phyloP scores from a whole-genome alignment of 31 red algal genomes.

The Endocladia muricata region DNA sequence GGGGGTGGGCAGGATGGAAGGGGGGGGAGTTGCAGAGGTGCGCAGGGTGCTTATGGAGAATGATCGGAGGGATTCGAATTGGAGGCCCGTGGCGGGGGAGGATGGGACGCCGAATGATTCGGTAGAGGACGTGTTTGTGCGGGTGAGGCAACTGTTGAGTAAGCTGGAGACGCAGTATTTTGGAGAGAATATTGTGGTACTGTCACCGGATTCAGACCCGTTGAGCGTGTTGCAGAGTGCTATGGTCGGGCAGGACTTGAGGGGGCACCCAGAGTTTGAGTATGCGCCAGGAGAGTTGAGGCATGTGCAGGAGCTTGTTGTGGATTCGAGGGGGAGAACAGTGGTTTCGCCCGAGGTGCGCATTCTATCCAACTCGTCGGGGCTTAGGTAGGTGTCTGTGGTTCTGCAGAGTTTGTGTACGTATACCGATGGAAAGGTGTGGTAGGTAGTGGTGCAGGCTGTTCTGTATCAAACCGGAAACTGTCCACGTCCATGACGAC shows the following conservation, averaged over 20 bases:
- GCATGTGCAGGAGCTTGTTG: conserved; percentile 45
- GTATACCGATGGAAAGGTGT: neutral
- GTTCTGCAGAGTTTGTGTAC: conserved; percentile 2
- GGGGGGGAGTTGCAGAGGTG: conserved; percentile 25
- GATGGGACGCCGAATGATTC: conserved; percentile 94
- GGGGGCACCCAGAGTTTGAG: conserved; percentile 23
- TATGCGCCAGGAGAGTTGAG: conserved; percentile 75
- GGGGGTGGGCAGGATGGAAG: conserved; percentile 75
- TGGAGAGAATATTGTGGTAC: conserved; percentile 68
- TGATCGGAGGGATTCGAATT: conserved; percentile 24
- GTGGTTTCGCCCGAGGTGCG: conserved; percentile 20
- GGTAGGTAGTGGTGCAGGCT: conserved; percentile 14
- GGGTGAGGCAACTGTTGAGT: conserved; percentile 67
- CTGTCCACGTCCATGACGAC: neutral
- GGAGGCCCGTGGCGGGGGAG: conserved; percentile 63
- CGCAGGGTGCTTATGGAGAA: conserved; percentile 25
- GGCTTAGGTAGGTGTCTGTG: neutral
- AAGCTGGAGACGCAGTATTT: conserved; percentile 87
- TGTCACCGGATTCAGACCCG: conserved; percentile 77
- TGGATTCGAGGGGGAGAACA: conserved; percentile 28
- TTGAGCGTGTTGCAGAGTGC: conserved; percentile 66
- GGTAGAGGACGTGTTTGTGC: conserved; percentile 78
- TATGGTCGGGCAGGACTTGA: conserved; percentile 41
- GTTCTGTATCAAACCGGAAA: conserved; percentile 16
- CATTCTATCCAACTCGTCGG: conserved; percentile 25